These are phyloP conservation scores for Colletotrichum coccodes DNA, from an alignment of 2,329 filamentous ascomycete species.

Conservation along the genomic window DNA sequence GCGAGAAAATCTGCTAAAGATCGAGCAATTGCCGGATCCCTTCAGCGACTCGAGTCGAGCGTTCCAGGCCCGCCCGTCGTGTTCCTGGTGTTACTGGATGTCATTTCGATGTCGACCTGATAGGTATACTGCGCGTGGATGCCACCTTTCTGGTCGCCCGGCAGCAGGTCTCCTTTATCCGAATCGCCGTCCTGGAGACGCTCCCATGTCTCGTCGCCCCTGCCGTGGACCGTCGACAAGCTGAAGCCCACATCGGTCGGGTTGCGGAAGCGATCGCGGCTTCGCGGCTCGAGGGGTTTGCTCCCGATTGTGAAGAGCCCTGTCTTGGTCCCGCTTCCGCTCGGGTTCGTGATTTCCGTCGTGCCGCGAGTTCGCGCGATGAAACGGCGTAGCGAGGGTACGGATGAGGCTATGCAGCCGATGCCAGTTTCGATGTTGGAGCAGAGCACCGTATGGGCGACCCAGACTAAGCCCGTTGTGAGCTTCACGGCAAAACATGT, in stretches of 20 bases:
- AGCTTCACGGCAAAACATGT: neutral
- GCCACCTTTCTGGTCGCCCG: constrained; percentile 8
- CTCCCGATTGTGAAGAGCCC: constrained; percentile 30
- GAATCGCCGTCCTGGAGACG: constrained; percentile 33
- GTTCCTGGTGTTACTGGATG: neutral
- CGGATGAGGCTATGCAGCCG: constrained; percentile 35
- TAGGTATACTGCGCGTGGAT: constrained; percentile 33
- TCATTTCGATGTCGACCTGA: constrained; percentile 24
- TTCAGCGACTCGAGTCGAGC: neutral
- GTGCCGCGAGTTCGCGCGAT: constrained; percentile 24
- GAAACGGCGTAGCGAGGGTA: constrained; percentile 34
- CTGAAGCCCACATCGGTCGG: constrained; percentile 31
- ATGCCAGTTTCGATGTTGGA: constrained; percentile 38
- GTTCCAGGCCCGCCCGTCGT: neutral
- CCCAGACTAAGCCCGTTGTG: constrained; percentile 25
- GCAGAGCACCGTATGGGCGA: constrained; percentile 35
- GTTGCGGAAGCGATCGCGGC: constrained; percentile 26
- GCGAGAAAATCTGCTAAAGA: neutral
- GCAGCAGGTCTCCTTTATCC: constrained; percentile 29
- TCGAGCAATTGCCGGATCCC: neutral
- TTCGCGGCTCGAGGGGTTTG: constrained; percentile 23
- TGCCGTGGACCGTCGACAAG: constrained; percentile 25
- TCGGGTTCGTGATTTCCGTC: constrained; percentile 22
- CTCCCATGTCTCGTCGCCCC: constrained; percentile 31
- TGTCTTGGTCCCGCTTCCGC: constrained; percentile 12